phyloP scores from a whole-genome alignment of 768 basidiomycete genomes.

The Serendipita sp. region DNA sequence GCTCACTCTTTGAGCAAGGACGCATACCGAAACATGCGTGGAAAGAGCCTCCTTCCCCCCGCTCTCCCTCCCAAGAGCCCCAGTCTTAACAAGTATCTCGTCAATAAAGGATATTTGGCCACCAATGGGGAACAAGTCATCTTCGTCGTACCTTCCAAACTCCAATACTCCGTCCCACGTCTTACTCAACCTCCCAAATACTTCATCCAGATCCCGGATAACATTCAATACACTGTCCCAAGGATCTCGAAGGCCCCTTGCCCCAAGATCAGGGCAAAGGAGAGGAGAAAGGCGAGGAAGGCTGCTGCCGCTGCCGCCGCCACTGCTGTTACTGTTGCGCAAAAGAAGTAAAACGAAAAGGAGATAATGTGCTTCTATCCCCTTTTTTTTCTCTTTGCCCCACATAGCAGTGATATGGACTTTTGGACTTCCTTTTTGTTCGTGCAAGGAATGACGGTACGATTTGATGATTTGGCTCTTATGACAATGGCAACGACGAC shows the following conservation, averaged over 20 bases:
- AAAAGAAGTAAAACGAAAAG: background rate
- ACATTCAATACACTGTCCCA: background rate
- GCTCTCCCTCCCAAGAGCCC: slow-evolving; percentile 1
- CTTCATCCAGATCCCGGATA: slow-evolving; percentile 4
- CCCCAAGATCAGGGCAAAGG: background rate
- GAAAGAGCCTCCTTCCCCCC: background rate
- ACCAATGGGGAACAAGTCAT: background rate
- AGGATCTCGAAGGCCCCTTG: background rate
- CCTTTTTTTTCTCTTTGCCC: background rate
- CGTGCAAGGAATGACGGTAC: background rate
- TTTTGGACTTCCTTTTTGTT: background rate
- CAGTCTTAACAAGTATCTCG: background rate
- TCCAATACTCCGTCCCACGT: slow-evolving; percentile 2
- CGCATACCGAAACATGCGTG: background rate
- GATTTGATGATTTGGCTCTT: background rate
- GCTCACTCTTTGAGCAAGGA: background rate
- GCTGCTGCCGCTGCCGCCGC: background rate
- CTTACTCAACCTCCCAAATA: background rate
- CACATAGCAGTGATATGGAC: background rate
- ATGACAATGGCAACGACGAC: background rate
- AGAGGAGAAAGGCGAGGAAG: background rate
- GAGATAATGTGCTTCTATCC: background rate
- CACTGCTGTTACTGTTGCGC: background rate
- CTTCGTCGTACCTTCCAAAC: background rate
- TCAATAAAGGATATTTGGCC: background rate